Evolutionary conservation across 148 eudicot genomes (phyloP).

Genomic region (Cornus florida): DNA sequence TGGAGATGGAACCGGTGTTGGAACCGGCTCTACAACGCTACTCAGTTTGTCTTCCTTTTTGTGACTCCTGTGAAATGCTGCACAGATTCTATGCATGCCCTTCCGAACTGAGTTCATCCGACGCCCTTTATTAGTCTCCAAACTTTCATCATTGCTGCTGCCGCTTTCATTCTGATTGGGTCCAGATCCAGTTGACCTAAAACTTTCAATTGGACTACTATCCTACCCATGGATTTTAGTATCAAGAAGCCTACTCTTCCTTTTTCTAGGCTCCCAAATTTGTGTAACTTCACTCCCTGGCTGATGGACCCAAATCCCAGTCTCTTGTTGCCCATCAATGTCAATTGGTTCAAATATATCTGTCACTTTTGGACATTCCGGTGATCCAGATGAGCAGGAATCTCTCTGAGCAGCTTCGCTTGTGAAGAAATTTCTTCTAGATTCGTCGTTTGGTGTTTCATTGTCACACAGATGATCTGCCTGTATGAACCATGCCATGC

Average conservation of each 20-base stretch:
- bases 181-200: constrained; percentile 27
- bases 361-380: constrained; percentile 28
- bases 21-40: constrained; percentile 19
- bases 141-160: constrained; percentile 45
- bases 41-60: constrained; percentile 29
- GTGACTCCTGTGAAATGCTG: constrained; percentile 44
- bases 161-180: constrained; percentile 28
- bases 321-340: constrained; percentile 64
- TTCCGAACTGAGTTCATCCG: constrained; percentile 30
- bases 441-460: constrained; percentile 20
- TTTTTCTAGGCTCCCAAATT: constrained; percentile 86
- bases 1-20: constrained; percentile 32
- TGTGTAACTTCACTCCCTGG: constrained; percentile 73
- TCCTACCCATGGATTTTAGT: constrained; percentile 30
- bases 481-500: constrained; percentile 31
- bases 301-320: constrained; percentile 81
- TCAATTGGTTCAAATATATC: constrained; percentile 70
- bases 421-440: constrained; percentile 20
- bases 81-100: constrained; percentile 50
- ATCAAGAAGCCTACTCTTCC: constrained; percentile 42
- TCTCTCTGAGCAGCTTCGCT: constrained; percentile 23
- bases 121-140: constrained; percentile 34
- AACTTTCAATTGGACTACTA: constrained; percentile 20
- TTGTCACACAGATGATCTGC: constrained; percentile 28
- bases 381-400: constrained; percentile 16